These are phyloP conservation scores for Pichia ethanolica DNA, from an alignment of 805 yeast genomes.

Conservation along the genomic window DNA sequence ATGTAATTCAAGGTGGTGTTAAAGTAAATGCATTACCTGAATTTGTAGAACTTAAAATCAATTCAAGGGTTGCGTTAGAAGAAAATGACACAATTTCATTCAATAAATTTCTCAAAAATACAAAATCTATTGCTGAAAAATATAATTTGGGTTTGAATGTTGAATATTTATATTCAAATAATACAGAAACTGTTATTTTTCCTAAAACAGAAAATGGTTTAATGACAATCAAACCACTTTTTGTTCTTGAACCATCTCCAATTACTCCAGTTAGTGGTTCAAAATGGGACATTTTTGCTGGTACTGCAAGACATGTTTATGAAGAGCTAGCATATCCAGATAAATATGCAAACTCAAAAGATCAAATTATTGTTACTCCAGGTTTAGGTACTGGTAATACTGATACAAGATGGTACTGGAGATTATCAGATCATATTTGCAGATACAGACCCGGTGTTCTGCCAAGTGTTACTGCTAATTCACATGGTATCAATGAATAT, in stretches of 20 bases:
- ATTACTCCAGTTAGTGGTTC: constrained; percentile 51
- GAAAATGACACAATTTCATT: constrained; percentile 29
- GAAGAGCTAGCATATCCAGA: constrained; percentile 36
- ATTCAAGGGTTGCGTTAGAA: constrained; percentile 42
- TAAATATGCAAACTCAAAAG: constrained; percentile 15
- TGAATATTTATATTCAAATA: constrained; percentile 3
- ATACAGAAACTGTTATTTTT: constrained; percentile 17
- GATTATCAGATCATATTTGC: constrained; percentile 49
- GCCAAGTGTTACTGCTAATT: constrained; percentile 32
- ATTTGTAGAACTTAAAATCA: constrained; percentile 34
- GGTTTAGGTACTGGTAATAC: constrained; percentile 62
- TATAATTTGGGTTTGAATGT: constrained; percentile 28
- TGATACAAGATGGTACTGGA: constrained; percentile 61
- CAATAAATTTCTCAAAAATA: constrained; percentile 28
- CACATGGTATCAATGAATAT: constrained; percentile 63
- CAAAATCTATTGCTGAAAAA: constrained; percentile 28
- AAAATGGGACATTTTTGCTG: constrained; percentile 37
- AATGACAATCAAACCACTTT: constrained; percentile 13
- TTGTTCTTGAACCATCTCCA: constrained; percentile 37
- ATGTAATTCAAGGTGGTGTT: constrained; percentile 41
- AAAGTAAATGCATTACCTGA: constrained; percentile 47
- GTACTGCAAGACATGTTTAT: constrained; percentile 37
- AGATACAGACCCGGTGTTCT: constrained; percentile 46
- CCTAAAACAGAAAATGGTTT: constrained; percentile 23
- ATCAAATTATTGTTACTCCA: constrained; percentile 42